Evolutionary conservation across 2,329 filamentous ascomycete genomes (phyloP).

Genomic region (Dothideomycetidae sp.): DNA sequence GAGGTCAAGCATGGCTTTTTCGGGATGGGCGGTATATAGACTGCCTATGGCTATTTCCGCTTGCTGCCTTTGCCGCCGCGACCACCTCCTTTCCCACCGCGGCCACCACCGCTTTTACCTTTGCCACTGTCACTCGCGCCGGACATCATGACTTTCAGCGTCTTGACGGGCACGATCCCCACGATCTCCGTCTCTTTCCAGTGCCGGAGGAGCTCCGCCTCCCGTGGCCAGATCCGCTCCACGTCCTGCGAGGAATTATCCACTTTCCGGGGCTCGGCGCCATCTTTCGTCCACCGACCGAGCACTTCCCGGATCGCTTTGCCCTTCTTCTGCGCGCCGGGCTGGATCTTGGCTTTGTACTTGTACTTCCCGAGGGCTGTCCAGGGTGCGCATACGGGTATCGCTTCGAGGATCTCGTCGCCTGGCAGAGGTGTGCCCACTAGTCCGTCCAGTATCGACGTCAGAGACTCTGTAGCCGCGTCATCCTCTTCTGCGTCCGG

Average conservation of each 20-base stretch:
- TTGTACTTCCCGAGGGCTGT: conserved; percentile 56
- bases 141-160: conserved; percentile 63
- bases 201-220: conserved; percentile 69
- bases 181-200: conserved; percentile 73
- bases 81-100: conserved; percentile 20
- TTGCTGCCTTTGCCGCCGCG: conserved; percentile 20
- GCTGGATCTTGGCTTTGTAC: conserved; percentile 91
- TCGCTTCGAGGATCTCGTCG: conserved; percentile 61
- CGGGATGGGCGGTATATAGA: no score
- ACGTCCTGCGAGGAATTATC: conserved; percentile 36
- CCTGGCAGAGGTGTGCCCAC: conserved; percentile 65
- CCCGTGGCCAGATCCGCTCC: conserved; percentile 71
- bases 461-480: conserved; percentile 15
- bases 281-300: conserved; percentile 60
- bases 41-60: no score
- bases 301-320: conserved; percentile 86
- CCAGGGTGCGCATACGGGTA: conserved; percentile 51
- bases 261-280: conserved; percentile 32
- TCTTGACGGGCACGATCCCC: conserved; percentile 66
- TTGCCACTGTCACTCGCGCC: conserved; percentile 35
- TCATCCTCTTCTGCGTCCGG: conserved; percentile 22
- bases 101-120: conserved; percentile 28
- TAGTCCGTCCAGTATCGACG: conserved; percentile 46
- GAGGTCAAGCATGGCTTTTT: neutral
- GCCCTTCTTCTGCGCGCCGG: conserved; percentile 78